phyloP scores from a whole-genome alignment of 352 stramenopile genomes.

The Plasmopara muralis region DNA sequence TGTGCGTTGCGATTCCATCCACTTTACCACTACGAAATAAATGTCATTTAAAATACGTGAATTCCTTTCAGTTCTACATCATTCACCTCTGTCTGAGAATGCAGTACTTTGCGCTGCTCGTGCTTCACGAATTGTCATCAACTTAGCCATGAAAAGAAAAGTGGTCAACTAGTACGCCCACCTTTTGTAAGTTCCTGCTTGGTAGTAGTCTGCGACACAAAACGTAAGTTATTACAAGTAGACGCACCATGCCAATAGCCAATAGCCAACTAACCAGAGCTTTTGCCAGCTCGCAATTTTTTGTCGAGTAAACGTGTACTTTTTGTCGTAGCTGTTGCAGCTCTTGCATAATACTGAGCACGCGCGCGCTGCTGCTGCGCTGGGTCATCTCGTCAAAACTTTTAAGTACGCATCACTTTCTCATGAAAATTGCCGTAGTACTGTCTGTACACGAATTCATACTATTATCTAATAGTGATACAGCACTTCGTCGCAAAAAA shows the following conservation, averaged over 20 bases:
- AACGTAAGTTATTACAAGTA: not conserved
- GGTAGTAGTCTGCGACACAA: constrained; percentile 36
- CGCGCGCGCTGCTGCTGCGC: constrained; percentile 33
- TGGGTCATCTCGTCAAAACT: constrained; percentile 22
- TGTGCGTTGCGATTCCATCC: constrained; percentile 23
- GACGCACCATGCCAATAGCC: too few species aligned
- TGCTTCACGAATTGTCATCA: constrained; percentile 13
- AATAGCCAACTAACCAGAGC: constrained; percentile 34
- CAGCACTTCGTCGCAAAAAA: too few species aligned
- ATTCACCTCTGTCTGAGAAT: constrained; percentile 29
- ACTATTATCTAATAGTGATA: too few species aligned
- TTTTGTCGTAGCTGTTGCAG: constrained; percentile 47
- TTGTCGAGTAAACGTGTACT: constrained; percentile 34
- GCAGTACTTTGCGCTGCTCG: constrained; percentile 17
- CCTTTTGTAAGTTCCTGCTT: constrained; percentile 52
- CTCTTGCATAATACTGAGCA: constrained; percentile 62
- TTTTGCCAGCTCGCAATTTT: constrained; percentile 59
- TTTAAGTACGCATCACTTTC: constrained; percentile 9
- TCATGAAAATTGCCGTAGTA: not conserved
- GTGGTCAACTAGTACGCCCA: constrained; percentile 3
- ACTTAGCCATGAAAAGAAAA: not conserved
- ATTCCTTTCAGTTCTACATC: not conserved
- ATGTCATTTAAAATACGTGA: not conserved
- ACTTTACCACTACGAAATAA: constrained; percentile 20
- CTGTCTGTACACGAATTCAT: too few species aligned